Percentiles rank a stretch among this genome's conserved stretches.
Evolutionary conservation across 768 basidiomycete genomes (phyloP).

Genomic region (Suillus placidus): DNA sequence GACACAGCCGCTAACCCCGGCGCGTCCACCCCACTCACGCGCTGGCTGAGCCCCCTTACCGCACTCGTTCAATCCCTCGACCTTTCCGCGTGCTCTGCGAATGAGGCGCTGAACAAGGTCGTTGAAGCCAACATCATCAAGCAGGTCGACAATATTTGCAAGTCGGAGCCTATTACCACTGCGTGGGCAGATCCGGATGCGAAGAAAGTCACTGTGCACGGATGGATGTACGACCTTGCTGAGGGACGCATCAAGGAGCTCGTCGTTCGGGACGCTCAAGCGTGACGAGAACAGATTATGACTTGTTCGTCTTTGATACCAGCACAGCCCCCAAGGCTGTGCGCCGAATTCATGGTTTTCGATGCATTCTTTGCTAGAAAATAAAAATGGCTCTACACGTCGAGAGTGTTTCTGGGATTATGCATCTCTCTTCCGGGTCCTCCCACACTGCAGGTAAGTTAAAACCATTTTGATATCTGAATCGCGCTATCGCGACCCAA

Average conservation of each 20-base stretch:
- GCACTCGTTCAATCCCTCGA: constrained; percentile 46
- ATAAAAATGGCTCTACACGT: neutral
- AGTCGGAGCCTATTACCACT: constrained; percentile 45
- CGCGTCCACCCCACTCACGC: constrained; percentile 51
- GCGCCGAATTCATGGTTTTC: neutral
- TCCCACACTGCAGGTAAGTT: neutral
- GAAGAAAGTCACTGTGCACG: constrained; percentile 62
- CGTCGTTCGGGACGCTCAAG: neutral
- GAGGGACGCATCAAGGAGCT: constrained; percentile 65
- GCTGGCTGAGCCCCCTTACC: constrained; percentile 75
- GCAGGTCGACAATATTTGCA: constrained; percentile 56
- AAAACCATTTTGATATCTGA: neutral
- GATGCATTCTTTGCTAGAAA: neutral
- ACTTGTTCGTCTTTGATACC: neutral
- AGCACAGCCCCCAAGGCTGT: neutral
- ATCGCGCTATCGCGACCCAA: neutral
- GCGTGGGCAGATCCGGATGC: constrained; percentile 41
- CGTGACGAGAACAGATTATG: neutral
- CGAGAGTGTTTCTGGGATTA: neutral
- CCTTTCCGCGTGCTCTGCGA: constrained; percentile 39
- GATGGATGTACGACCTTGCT: constrained; percentile 73
- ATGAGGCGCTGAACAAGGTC: constrained; percentile 46
- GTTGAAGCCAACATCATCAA: constrained; percentile 63
- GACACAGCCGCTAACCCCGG: constrained; percentile 25
- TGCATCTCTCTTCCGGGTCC: neutral